Conservation (phyloP, 2,329 filamentous ascomycete genomes). For the Monilinia vaccinii-corymbosi region DNA sequence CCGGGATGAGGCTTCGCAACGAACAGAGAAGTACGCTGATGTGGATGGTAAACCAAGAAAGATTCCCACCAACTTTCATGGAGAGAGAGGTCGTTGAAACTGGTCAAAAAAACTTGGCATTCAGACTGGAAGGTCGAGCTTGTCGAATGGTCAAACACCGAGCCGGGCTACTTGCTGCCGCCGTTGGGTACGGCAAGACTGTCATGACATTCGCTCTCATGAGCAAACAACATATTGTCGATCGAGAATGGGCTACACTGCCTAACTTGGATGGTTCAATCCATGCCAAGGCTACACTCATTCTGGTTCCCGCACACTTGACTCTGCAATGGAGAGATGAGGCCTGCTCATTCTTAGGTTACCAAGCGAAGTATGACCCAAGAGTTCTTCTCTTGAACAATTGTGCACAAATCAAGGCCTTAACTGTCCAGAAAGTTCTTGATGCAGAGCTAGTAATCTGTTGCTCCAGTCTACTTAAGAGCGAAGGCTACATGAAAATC, state of each 20-base stretch:
- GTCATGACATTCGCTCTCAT: constrained; percentile 35
- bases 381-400: constrained; percentile 36
- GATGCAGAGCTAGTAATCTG: not conserved
- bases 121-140: constrained; percentile 48
- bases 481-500: not conserved
- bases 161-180: constrained; percentile 55
- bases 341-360: constrained; percentile 29
- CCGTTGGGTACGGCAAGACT: constrained; percentile 60
- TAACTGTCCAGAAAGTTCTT: not conserved
- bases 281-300: constrained; percentile 46
- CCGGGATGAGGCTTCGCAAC: constrained; percentile 31
- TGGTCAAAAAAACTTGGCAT: constrained; percentile 39
- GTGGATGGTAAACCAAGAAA: constrained; percentile 53
- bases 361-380: not conserved
- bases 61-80: constrained; percentile 38
- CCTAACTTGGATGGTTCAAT: constrained; percentile 10
- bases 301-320: constrained; percentile 48
- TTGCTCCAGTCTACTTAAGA: not conserved
- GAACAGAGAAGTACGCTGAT: constrained; percentile 46
- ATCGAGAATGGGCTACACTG: not conserved
- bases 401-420: not conserved
- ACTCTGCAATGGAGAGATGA: constrained; percentile 50
- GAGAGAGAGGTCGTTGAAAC: constrained; percentile 51
- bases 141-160: constrained; percentile 34
- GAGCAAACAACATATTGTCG: not conserved